Evolutionary conservation across 441 rosid species (phyloP).

Genomic region (Raphanus hybrid): DNA sequence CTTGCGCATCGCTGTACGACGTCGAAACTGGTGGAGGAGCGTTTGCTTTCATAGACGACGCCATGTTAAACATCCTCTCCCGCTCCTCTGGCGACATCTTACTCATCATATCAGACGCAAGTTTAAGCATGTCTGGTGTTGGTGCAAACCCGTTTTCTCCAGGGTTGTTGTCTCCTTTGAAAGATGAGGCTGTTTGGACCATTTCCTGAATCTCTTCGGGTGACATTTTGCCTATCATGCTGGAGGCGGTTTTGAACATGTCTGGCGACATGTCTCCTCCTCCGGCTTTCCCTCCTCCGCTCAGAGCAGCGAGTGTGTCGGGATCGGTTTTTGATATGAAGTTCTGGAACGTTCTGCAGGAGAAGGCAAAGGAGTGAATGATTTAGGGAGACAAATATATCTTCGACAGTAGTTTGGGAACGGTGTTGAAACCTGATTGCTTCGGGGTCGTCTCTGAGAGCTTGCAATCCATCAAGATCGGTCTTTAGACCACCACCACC

Average conservation of each 20-base stretch:
- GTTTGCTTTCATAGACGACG: constrained; percentile 61
- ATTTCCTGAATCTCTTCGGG: constrained; percentile 86
- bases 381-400: constrained; percentile 13
- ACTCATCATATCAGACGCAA: constrained; percentile 66
- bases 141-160: constrained; percentile 52
- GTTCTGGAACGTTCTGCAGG: constrained; percentile 76
- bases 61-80: constrained; percentile 83
- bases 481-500: constrained; percentile 38
- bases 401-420: constrained; percentile 25
- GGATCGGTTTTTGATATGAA: constrained; percentile 80
- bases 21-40: constrained; percentile 46
- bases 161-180: constrained; percentile 63
- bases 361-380: too few species aligned
- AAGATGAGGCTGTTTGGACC: constrained; percentile 83
- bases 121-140: constrained; percentile 68
- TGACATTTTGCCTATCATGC: constrained; percentile 86
- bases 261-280: constrained; percentile 63
- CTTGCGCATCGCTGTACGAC: constrained; percentile 39
- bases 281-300: constrained; percentile 67
- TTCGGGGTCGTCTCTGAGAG: constrained; percentile 78
- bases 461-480: constrained; percentile 58
- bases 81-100: constrained; percentile 67
- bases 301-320: constrained; percentile 66
- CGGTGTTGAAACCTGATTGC: constrained; percentile 63
- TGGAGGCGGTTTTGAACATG: constrained; percentile 81